Percentiles rank a stretch among this genome's conserved stretches.
Evolutionary conservation across 306 rosid species (phyloP).

Genomic region (Abrus pulchellus): DNA sequence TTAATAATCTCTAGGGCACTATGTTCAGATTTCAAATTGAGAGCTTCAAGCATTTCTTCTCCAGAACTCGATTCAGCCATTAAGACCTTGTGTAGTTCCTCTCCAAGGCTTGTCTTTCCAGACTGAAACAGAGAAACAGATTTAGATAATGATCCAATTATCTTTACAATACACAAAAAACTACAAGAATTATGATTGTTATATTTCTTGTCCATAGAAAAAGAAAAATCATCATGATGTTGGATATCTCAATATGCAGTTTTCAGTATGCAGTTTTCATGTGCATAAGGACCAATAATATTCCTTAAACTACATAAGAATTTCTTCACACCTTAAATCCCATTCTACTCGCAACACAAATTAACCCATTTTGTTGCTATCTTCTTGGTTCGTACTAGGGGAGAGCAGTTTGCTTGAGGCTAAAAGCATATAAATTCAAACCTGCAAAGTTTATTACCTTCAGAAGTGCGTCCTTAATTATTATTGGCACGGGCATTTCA

Average conservation of each 20-base stretch:
- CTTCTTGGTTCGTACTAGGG: not conserved
- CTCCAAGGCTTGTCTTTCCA: constrained; percentile 79
- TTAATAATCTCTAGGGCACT: constrained; percentile 71
- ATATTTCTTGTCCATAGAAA: not conserved
- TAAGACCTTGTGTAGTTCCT: constrained; percentile 68
- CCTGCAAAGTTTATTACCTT: constrained; percentile 60
- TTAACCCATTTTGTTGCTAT: constrained; percentile 19
- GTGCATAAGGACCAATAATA: not conserved
- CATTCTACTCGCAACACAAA: not conserved
- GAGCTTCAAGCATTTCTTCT: constrained; percentile 67
- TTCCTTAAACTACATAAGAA: constrained; percentile 7
- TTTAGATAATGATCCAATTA: constrained; percentile 17
- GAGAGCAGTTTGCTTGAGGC: constrained; percentile 10
- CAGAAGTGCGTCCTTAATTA: constrained; percentile 71
- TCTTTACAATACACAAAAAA: not conserved
- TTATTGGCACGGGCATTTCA: constrained; percentile 84
- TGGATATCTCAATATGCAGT: constrained; percentile 4
- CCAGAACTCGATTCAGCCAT: constrained; percentile 59
- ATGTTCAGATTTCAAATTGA: constrained; percentile 74
- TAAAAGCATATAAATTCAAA: constrained; percentile 7
- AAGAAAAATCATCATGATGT: not conserved
- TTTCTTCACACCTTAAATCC: not conserved
- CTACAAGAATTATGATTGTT: not conserved
- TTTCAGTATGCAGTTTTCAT: constrained; percentile 11
- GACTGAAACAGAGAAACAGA: constrained; percentile 57